Evolutionary conservation across 225 moss, liverwort and hornwort genomes (phyloP), one percentile per base, ranked within the genome.

Genomic region (Polytrichum formosum): DNA sequence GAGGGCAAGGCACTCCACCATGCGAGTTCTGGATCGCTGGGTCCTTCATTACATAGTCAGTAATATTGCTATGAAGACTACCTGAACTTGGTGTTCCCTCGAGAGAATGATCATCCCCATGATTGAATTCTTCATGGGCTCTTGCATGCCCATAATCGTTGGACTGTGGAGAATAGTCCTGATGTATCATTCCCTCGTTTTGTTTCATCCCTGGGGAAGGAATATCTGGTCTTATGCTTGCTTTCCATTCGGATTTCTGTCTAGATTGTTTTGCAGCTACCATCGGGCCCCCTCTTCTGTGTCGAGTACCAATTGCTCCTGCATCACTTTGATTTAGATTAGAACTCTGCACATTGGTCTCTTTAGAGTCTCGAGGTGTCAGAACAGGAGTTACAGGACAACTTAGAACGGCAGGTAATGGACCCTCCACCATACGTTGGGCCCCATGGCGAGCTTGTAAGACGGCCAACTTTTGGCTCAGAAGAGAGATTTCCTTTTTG

Each of bases 391-490:
- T 77, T 8, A 72, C 72, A 46, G 77, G 77, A 67, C 68, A 64
- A 56, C 37, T 67, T 20, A 67, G n/a, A 9, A 35, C 66, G 35
- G 66, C 64, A 68, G 67, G 33, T 23, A 46, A 4, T 46, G 46
- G 46, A 16, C 46, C 46, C 46, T 46, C 46, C 46, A 56, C 18
- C 55, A 69, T 61, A 21, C 72, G 75, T 76, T 83, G 81, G 27
- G 68, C 63, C 66, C 87, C 83, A 31, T 88, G 83, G 61, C 76
- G 75, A 1, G 85, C 85, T 31, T 86, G 88, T 63, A 90, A 70
- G 25, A 74, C 78, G 26, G 85, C 84, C 23, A 92, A 81, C 62
- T 75, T 88, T 67, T 86, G 76, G 67, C 83, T 92, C 59, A 92
- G 70, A 26, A 74, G 70, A 33, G 74, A 70, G 61, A 92, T 88